Base-by-base conservation (phyloP, 305 asterid species). In the Rubia peregrina region DNA sequence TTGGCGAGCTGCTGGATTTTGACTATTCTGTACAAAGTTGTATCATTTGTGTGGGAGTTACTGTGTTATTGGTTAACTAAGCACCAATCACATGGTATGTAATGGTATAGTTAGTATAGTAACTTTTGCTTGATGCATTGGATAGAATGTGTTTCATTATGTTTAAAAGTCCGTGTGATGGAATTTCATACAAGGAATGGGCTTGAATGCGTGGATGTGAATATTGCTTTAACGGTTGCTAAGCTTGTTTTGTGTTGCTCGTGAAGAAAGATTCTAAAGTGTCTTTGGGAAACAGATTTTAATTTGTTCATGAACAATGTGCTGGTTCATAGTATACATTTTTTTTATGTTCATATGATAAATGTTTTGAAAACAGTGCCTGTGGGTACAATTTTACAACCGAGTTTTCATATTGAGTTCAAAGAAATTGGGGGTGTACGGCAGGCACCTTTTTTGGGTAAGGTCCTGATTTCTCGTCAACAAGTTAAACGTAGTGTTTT, bases 1-100 rank as follows among this genome's bases (percentile, higher is more conserved):
- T 53, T n/a, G 60, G n/a, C 53, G 53, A 75, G 78, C 42, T 69
- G 57, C 53, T 75, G 46, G 53, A 51, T 74, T 68, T 74, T 74
- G 78, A 38, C 60, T 24, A 38, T 49, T 40, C 6, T 75, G 78
- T 75, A 69, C 70, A 75, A 46, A 41, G 67, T 9, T 33, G 61
- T 69, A 38, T 42, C 9, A 38, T 73, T 6, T 24, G 22, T 2
- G 26, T 61, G n/a, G 22, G 55, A 21, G 6, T 69, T 59, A 7
- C 40, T 62, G 51, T 49, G 26, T 53, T 68, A 17, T 12, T 74
- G 40, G 22, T 61, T 49, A 53, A 56, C 41, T 62, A 53, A 17
- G 41, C 51, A 22, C 43, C 13, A 40, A 21, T 56, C 41, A 41
- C 65, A 38, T 38, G 65, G 10, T 13, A 40, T 51, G 41, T 69